Evolutionary conservation across 2,329 filamentous ascomycete genomes (phyloP).

Genomic region (Alternaria incomplexa): DNA sequence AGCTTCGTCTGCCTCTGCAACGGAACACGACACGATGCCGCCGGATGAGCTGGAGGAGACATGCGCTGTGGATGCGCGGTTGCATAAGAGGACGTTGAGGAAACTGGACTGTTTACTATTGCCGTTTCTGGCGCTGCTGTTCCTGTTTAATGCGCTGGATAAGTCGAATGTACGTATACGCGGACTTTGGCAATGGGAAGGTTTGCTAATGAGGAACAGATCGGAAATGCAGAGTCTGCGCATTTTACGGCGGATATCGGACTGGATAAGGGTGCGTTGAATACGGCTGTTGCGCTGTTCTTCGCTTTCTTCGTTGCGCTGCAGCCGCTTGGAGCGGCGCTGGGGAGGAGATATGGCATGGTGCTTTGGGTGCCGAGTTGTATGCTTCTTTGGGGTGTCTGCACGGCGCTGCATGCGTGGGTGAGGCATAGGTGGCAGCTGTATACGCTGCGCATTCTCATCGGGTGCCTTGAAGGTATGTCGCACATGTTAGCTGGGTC

Average conservation of each 20-base stretch:
- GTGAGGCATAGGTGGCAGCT: constrained; percentile 56
- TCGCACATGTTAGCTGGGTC: too few relatives aligned
- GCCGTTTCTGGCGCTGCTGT: constrained; percentile 59
- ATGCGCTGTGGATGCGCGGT: constrained; percentile 1
- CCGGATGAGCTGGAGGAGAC: constrained; percentile 10
- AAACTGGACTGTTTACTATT: constrained; percentile 60
- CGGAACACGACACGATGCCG: constrained; percentile 11
- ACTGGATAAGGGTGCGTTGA: constrained; percentile 59
- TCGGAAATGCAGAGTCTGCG: constrained; percentile 63
- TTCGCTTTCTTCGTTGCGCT: constrained; percentile 65
- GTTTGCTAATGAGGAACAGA: constrained; percentile 17
- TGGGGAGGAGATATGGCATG: constrained; percentile 64
- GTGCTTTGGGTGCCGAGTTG: constrained; percentile 62
- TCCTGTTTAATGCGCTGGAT: constrained; percentile 61
- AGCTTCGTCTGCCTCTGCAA: constrained; percentile 2
- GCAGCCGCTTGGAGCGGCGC: constrained; percentile 63
- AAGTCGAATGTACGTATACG: constrained; percentile 52
- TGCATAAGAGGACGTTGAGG: constrained; percentile 49
- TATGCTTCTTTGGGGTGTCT: constrained; percentile 62
- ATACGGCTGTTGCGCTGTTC: constrained; percentile 63
- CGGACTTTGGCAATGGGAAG: too few relatives aligned
- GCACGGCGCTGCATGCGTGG: constrained; percentile 57
- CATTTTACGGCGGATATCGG: constrained; percentile 65
- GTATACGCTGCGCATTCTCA: constrained; percentile 53
- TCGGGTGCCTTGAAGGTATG: constrained; percentile 56